These are phyloP conservation scores for Fusarium foetens DNA, from an alignment of 2,329 filamentous ascomycete genomes.

Conservation along the genomic window DNA sequence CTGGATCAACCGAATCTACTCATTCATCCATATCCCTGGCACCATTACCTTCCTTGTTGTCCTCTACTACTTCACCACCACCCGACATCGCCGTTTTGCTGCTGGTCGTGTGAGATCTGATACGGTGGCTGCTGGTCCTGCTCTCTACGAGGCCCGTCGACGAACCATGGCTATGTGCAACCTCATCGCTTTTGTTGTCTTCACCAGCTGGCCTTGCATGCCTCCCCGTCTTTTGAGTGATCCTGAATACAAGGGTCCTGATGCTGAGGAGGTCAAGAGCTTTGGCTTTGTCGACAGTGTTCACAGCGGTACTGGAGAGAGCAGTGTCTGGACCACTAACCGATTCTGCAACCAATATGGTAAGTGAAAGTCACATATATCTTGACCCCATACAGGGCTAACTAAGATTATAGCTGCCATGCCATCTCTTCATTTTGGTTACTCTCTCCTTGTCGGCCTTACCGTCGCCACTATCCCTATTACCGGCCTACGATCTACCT, in stretches of 20 bases:
- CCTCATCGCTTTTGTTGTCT: slow-evolving; percentile 67
- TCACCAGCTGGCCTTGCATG: slow-evolving; percentile 73
- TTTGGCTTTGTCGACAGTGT: slow-evolving; percentile 72
- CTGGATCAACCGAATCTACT: slow-evolving; percentile 78
- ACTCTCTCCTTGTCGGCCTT: slow-evolving; percentile 77
- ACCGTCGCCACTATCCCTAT: slow-evolving; percentile 75
- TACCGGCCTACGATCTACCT: slow-evolving; percentile 60
- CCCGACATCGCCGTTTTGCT: slow-evolving; percentile 58
- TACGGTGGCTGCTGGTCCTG: slow-evolving; percentile 52
- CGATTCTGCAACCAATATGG: slow-evolving; percentile 81
- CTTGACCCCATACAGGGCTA: not conserved
- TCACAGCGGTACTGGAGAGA: slow-evolving; percentile 59
- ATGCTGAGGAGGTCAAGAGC: slow-evolving; percentile 68
- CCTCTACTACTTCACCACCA: slow-evolving; percentile 77
- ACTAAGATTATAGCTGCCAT: slow-evolving; percentile 67
- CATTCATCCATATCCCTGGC: slow-evolving; percentile 81
- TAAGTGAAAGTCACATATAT: slow-evolving; percentile 56
- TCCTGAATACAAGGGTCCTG: slow-evolving; percentile 62
- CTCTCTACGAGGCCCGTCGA: slow-evolving; percentile 65
- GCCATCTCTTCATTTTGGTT: slow-evolving; percentile 80
- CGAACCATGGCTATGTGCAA: slow-evolving; percentile 72
- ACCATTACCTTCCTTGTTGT: slow-evolving; percentile 74
- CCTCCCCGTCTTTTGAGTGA: slow-evolving; percentile 69
- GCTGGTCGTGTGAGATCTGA: slow-evolving; percentile 44
- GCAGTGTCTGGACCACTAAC: slow-evolving; percentile 68